Percentiles rank a stretch among this genome's conserved stretches.
Evolutionary conservation across 176 grass and related monocot species (phyloP).

Genomic region (Musa troglodytarum): DNA sequence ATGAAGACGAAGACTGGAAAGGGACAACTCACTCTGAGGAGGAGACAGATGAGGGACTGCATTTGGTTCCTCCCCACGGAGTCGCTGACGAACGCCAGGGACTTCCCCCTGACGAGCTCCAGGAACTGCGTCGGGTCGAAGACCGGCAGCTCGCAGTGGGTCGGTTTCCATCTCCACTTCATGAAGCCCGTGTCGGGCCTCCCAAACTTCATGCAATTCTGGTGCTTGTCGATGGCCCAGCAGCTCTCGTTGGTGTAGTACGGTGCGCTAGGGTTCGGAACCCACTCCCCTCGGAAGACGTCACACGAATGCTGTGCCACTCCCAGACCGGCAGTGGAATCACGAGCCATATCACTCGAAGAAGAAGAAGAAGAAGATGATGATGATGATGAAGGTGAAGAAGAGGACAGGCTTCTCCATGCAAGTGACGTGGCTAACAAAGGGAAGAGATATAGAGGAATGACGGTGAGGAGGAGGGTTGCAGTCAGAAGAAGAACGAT

Average conservation of each 20-base stretch:
- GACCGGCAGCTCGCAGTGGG: background rate
- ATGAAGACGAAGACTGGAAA: background rate
- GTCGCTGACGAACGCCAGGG: conserved; percentile 1
- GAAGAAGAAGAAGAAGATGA: too few relatives aligned
- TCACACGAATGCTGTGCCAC: background rate
- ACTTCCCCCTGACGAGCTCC: conserved; percentile 1
- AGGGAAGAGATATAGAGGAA: background rate
- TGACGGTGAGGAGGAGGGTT: background rate
- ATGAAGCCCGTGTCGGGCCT: conserved; percentile 1
- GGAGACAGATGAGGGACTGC: conserved; percentile 5
- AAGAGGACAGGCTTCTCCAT: background rate
- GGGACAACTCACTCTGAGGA: background rate
- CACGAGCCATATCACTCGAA: background rate
- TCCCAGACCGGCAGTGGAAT: background rate
- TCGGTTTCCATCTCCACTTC: conserved; percentile 3
- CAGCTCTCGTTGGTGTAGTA: conserved; percentile 6
- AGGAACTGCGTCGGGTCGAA: conserved; percentile 11
- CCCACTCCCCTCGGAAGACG: background rate
- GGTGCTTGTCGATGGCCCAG: conserved; percentile 6
- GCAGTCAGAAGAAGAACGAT: background rate
- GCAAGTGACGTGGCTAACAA: background rate
- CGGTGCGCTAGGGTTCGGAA: background rate
- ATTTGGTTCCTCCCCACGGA: conserved; percentile 11
- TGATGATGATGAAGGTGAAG: background rate
- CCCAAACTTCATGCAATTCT: conserved; percentile 5